Evolutionary conservation across 768 basidiomycete genomes (phyloP), one percentile per base, ranked within the genome.

Genomic region (Cystofilobasidium capitatum): DNA sequence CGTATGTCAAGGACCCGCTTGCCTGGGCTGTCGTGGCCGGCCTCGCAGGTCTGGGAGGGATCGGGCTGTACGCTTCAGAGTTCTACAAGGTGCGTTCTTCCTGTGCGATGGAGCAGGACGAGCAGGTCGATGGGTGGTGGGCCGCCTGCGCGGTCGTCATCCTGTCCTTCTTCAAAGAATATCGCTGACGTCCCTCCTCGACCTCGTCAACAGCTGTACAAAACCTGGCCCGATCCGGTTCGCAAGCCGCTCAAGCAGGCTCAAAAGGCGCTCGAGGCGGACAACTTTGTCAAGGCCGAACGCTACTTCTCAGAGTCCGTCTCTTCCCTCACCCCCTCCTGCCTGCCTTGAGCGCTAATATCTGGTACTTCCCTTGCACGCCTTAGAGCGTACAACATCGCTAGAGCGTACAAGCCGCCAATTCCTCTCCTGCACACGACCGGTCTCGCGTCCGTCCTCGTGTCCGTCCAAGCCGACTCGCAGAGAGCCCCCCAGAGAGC

Each of bases 401-500:
- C 66, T 24, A 51, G 61, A 13, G 17, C 66, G 1, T 26, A 26
- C 35, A 24, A 26, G 26, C 66, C 60, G 3, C 42, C 66, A 13
- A 55, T 68, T 0, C 40, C 66, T 4, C 60, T 68, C 24, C 66
- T 68, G 3, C 66, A 68, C 29, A 62, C 60, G 14, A 68, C 66
- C 5, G 66, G 66, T 12, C 36, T 68, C 20, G 66, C 66, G 5
- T 24, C 55, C 37, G 45, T 49, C 8, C 47, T 45, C 42, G 62
- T 24, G 4, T 36, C 62, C 22, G 31, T 62, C 16, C 60, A 62
- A 20, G 36, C 61, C 33, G 54, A 36, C 33, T 31, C 35, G 10
- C 60, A 39, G 17, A 39, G 33, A 29, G 66, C 66, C 8, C 66
- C 66, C 31, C 66, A 68, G 14, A 49, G 66, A 31, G 66, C 66